Conservation (phyloP, 2,329 filamentous ascomycete species). For the Penicillium sp. region DNA sequence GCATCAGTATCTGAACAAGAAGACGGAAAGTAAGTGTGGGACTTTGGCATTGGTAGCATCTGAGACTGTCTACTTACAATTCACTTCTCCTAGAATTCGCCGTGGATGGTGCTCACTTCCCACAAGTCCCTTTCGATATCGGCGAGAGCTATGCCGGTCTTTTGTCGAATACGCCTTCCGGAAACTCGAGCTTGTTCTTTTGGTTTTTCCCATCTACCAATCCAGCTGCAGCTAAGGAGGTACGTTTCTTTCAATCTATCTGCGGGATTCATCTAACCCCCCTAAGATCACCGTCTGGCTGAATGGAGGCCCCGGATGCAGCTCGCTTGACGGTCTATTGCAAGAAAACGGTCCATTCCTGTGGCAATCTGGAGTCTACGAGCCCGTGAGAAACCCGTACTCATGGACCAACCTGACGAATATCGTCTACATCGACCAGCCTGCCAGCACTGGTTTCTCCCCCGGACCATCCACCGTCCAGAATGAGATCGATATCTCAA, state of each 20-base stretch:
- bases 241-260: constrained; percentile 14
- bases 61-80: background rate
- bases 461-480: constrained; percentile 63
- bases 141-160: constrained; percentile 49
- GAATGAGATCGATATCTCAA: constrained; percentile 65
- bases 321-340: constrained; percentile 64
- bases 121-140: constrained; percentile 67
- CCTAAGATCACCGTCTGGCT: constrained; percentile 36
- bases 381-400: constrained; percentile 65
- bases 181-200: constrained; percentile 49
- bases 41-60: background rate
- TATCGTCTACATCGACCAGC: constrained; percentile 59
- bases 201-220: constrained; percentile 50
- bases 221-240: constrained; percentile 41
- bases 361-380: constrained; percentile 67
- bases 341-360: constrained; percentile 73
- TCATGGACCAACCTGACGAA: constrained; percentile 72
- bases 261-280: background rate
- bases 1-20: constrained; percentile 14
- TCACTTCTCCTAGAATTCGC: constrained; percentile 51
- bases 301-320: constrained; percentile 55
- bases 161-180: constrained; percentile 50
- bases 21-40: constrained; percentile 12
- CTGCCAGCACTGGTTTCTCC: constrained; percentile 64
- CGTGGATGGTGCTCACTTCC: constrained; percentile 64